Evolutionary conservation across 2,329 filamentous ascomycete genomes (phyloP), one percentile per base, ranked within the genome.

Genomic region (Sporothrix euskadiensis): DNA sequence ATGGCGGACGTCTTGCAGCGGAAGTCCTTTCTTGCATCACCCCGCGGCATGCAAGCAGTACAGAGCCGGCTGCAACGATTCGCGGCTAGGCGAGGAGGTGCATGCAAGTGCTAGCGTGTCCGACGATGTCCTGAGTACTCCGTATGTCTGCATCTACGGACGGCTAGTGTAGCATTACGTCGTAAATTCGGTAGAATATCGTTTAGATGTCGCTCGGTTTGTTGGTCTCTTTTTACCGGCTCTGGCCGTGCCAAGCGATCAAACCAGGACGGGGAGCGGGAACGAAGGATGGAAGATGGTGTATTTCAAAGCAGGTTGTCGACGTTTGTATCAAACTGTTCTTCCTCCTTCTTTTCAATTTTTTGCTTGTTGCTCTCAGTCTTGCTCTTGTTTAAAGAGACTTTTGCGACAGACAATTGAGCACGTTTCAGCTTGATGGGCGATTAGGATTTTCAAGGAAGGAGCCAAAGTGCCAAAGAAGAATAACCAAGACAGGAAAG

Each of bases 391-490:
- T 69, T 57, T 54, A 3, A 16, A 32, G 49, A 69, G 32, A n/a
- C 52, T 57, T 57, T 71, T 61, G 69, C 69, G 69, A 49, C 56
- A 49, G 35, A 56, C 30, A 32, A 19, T 56, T 68, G 71, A 72
- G 71, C 71, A 72, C 35, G 71, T 72, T 72, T 72, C 71, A 72
- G 32, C 71, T 57, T 44, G 39, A 16, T 22, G 39, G 39, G 41
- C 35, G 35, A 41, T 56, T 49, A 14, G 3, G 66, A 39, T 39
- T 26, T 39, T 10, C n/a, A 56, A 32, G 63, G 22, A 22, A 30
- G n/a, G 39, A 41, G 47, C 26, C 10, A n/a, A 32, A 32, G 49
- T 14, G 49, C 39, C n/a, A 32, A 47, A 26, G 10, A 65, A 44
- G 35, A 47, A 8, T 8, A 12, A 26, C 35, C 39, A 30, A 65